Conservation (phyloP, 2,329 filamentous ascomycete genomes). For the Aspergillus ruber region DNA sequence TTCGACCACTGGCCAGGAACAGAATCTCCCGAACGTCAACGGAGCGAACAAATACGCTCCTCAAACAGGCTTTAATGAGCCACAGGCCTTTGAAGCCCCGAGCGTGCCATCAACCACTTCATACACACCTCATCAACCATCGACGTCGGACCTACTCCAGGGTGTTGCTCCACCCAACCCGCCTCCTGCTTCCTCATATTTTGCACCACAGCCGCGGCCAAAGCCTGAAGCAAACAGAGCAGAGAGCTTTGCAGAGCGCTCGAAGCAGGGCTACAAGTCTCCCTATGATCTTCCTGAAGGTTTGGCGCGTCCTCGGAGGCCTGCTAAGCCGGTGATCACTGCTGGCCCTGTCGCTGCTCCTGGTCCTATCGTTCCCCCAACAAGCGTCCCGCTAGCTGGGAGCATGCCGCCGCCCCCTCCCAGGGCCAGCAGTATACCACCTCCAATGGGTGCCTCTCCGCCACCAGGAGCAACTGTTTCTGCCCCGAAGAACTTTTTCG, state of each 20-base stretch:
- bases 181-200: slow-evolving; percentile 16
- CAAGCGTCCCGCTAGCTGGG: background rate
- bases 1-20: slow-evolving; percentile 11
- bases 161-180: slow-evolving; percentile 22
- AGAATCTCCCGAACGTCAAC: slow-evolving; percentile 18
- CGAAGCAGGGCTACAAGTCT: slow-evolving; percentile 86
- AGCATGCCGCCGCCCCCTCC: slow-evolving; percentile 48
- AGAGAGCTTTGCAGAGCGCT: slow-evolving; percentile 83
- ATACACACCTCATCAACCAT: slow-evolving; percentile 47
- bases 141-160: slow-evolving; percentile 43
- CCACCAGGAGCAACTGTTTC: slow-evolving; percentile 9
- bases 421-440: slow-evolving; percentile 57
- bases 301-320: slow-evolving; percentile 59
- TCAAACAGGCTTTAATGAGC: slow-evolving; percentile 16
- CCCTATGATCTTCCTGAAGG: slow-evolving; percentile 95
- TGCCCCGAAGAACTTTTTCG: slow-evolving; percentile 58
- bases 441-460: slow-evolving; percentile 31
- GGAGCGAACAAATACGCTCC: slow-evolving; percentile 8
- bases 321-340: slow-evolving; percentile 47
- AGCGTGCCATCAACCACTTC: slow-evolving; percentile 24
- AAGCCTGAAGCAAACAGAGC: slow-evolving; percentile 43
- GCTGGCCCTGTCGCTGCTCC: slow-evolving; percentile 24
- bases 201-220: slow-evolving; percentile 20
- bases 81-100: slow-evolving; percentile 18
- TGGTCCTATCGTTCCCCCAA: background rate